phyloP scores from a whole-genome alignment of 108 stramenopile genomes.

The Fragilariopsis cylindrus region DNA sequence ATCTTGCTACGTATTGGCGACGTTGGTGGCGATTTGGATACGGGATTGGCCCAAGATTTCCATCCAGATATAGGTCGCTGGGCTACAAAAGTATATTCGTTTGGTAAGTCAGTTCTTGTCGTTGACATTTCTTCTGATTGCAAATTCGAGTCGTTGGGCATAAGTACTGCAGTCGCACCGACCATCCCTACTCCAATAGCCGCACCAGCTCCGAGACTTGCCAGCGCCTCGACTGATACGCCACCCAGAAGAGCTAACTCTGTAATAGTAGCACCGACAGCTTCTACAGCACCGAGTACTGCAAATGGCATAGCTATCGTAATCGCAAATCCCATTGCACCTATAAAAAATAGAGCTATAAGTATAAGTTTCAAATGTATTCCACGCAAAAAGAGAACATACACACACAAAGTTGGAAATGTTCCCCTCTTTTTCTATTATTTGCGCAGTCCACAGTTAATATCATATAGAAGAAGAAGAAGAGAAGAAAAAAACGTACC shows the following conservation, averaged over 20 bases:
- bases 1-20: neutral
- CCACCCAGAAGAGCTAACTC: conserved; percentile 22
- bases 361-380: neutral
- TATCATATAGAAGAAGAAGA: neutral
- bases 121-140: conserved; percentile 4
- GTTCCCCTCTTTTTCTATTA: too few species aligned
- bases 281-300: conserved; percentile 28
- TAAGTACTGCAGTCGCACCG: conserved; percentile 17
- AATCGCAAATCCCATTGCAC: conserved; percentile 24
- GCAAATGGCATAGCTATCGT: conserved; percentile 37
- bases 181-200: conserved; percentile 27
- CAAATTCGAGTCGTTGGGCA: neutral
- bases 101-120: neutral
- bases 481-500: conserved; percentile 7
- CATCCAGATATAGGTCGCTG: conserved; percentile 33
- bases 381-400: too few species aligned
- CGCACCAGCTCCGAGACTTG: conserved; percentile 17
- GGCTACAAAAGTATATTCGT: neutral
- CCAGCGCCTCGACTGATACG: conserved; percentile 19
- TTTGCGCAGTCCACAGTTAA: too few species aligned
- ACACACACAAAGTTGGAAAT: too few species aligned
- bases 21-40: neutral
- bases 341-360: conserved; percentile 3
- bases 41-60: neutral
- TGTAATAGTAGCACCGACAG: conserved; percentile 20